Base-by-base conservation (phyloP, 2,329 filamentous ascomycete species). In the Botrytis fragariae region DNA sequence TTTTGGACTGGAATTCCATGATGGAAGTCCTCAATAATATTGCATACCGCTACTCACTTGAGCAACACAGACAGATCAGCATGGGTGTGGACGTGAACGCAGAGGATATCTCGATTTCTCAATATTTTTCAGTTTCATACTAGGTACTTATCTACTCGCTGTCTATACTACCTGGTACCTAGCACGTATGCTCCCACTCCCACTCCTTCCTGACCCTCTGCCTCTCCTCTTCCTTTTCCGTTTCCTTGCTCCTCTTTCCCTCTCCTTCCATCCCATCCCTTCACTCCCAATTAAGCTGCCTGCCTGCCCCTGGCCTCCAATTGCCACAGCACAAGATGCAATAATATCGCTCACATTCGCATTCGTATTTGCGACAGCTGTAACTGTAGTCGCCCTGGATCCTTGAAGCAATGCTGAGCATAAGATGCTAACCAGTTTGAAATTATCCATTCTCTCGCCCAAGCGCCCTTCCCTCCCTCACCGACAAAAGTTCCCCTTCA, bases 361-460 rank as follows among this genome's bases (percentile, higher is more conserved):
- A 51, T 51, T 51, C 48, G 22, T 7, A 39, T n/a, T 39, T 14
- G 22, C 35, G 2, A 6, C 25, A 25, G 44, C 32, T 37, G 44
- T 25, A 9, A 10, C 44, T 35, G 29, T 51, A 35, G 32, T 7
- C 8, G 9, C 25, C 3, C 22, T 20, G 37, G 45, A 35, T 16
- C 8, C 35, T 35, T 4, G 29, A 39, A 54, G 16, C 32, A n/a
- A 14, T 29, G 32, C 29, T 4, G 14, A 51, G 44, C 2, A n/a
- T 37, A 54, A 67, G 45, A 25, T 54, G 54, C 20, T 35, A 67
- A 54, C 10, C 45, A 39, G 10, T 54, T 67, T 45, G 45, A 54
- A 67, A 67, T 39, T 54, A 54, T 67, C 45, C 64, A 67, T 67
- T 42, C 48, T 68, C 9, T 68, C 64, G 5, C 48, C 12, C 48